phyloP scores from a whole-genome alignment of 192 early-diverging fungal species.

The Geranomyces michiganensis region DNA sequence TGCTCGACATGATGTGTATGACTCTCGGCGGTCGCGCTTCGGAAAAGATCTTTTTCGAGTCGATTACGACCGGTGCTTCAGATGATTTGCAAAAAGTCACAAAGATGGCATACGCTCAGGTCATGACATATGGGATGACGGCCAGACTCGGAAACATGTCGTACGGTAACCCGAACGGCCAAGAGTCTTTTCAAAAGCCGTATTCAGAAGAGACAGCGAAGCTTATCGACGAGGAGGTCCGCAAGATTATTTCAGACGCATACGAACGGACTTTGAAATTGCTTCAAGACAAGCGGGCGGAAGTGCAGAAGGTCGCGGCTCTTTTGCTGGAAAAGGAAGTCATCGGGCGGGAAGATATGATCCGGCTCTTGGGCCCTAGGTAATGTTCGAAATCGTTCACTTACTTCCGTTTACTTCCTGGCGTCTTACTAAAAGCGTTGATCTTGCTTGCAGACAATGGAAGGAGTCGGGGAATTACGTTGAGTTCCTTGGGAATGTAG shows the following conservation, averaged over 20 bases:
- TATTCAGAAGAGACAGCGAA: conserved; percentile 93
- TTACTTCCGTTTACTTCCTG: too few relatives aligned
- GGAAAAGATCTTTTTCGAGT: conserved; percentile 91
- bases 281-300: conserved; percentile 79
- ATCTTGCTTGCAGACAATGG: conserved; percentile 36
- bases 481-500: conserved; percentile 42
- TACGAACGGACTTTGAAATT: conserved; percentile 83
- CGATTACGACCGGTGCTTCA: conserved; percentile 95
- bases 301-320: conserved; percentile 91
- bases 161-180: conserved; percentile 70
- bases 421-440: background rate
- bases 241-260: conserved; percentile 77
- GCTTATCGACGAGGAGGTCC: conserved; percentile 94
- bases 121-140: conserved; percentile 96
- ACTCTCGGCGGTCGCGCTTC: conserved; percentile 63
- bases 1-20: conserved; percentile 81
- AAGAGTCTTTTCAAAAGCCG: conserved; percentile 87
- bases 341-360: conserved; percentile 94
- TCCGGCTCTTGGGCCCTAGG: conserved; percentile 75
- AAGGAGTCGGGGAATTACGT: conserved; percentile 45
- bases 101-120: conserved; percentile 94
- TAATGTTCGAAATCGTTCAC: conserved; percentile 7
- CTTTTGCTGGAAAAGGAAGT: conserved; percentile 97
- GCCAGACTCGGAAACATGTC: conserved; percentile 82
- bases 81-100: conserved; percentile 98